phyloP scores from a whole-genome alignment of 2,329 filamentous ascomycete genomes.

The Colletotrichum costaricense region DNA sequence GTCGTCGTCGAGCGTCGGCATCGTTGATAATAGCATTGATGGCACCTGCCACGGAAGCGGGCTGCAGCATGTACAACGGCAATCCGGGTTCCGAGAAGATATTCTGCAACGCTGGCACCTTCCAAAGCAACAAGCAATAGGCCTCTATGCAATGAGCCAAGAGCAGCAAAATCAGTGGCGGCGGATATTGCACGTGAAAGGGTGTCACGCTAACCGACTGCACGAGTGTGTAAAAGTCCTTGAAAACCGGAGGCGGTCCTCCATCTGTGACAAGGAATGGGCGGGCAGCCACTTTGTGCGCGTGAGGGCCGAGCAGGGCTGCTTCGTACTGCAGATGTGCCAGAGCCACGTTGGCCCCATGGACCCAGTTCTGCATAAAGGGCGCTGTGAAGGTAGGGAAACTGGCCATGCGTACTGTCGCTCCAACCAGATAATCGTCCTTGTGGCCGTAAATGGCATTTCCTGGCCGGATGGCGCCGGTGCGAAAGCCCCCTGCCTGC shows the following conservation, averaged over 20 bases:
- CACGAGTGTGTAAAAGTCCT: conserved; percentile 52
- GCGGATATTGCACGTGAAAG: conserved; percentile 45
- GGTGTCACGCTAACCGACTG: conserved; percentile 43
- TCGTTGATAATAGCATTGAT: conserved; percentile 52
- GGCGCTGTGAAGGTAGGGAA: conserved; percentile 56
- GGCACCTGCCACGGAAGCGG: conserved; percentile 49
- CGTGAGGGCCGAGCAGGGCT: conserved; percentile 55
- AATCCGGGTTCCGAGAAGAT: conserved; percentile 46
- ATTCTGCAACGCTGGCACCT: conserved; percentile 40
- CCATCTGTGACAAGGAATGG: conserved; percentile 63
- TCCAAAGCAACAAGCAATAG: conserved; percentile 45
- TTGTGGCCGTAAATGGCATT: conserved; percentile 64
- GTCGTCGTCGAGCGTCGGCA: conserved; percentile 46
- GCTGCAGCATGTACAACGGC: conserved; percentile 52
- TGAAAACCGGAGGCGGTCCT: conserved; percentile 55
- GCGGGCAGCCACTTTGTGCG: conserved; percentile 52
- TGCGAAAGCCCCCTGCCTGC: conserved; percentile 53
- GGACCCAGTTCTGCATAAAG: conserved; percentile 61
- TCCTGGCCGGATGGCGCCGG: conserved; percentile 64
- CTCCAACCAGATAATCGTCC: conserved; percentile 54
- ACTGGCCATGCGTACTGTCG: conserved; percentile 50
- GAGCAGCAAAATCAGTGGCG: conserved; percentile 50
- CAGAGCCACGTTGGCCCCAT: conserved; percentile 63
- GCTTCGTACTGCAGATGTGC: conserved; percentile 65
- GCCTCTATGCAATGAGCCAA: conserved; percentile 51